A percentile compares a stretch with the other conserved stretches of the same genome.
Evolutionary conservation across 163 green algal species (phyloP).

Genomic region (Chlorella variabilis): DNA sequence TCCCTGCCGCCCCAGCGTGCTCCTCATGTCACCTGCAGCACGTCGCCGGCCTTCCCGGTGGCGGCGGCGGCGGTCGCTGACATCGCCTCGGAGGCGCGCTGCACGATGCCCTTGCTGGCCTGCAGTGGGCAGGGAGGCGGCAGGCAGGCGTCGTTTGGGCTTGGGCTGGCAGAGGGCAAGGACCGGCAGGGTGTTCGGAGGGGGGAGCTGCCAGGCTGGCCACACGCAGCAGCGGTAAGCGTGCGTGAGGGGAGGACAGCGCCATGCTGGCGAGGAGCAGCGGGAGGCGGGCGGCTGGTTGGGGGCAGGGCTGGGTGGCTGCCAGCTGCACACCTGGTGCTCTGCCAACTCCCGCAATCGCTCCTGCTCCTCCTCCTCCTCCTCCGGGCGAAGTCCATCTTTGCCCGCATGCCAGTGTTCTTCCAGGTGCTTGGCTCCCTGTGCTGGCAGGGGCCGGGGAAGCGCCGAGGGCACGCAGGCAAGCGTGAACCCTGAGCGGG

Average conservation of each 20-base stretch:
- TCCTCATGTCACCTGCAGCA: background rate
- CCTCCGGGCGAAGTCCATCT: constrained; percentile 8
- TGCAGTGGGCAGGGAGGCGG: background rate
- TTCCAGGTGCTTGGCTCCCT: background rate
- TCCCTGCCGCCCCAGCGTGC: background rate
- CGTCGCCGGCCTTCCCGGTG: constrained; percentile 5
- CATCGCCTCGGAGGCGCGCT: background rate
- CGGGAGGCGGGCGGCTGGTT: too few species aligned
- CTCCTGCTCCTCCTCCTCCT: constrained; percentile 6
- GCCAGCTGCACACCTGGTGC: constrained; percentile 13
- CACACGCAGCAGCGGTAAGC: too few species aligned
- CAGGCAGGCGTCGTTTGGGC: too few species aligned
- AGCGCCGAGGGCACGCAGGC: too few species aligned
- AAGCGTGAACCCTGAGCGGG: too few species aligned
- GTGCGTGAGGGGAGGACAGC: too few species aligned
- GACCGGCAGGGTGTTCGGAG: too few species aligned
- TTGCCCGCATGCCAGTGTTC: constrained; percentile 9
- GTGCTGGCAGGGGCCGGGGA: background rate
- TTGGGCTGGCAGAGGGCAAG: too few species aligned
- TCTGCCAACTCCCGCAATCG: background rate
- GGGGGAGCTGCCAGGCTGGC: too few species aligned
- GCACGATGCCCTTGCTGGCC: background rate
- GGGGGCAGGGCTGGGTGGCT: too few species aligned
- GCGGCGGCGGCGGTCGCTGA: background rate
- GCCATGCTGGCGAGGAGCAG: too few species aligned